Percentiles rank a stretch among this genome's conserved stretches.
Conservation (phyloP, 768 basidiomycete species). For the Panaeolus cyanescens region DNA sequence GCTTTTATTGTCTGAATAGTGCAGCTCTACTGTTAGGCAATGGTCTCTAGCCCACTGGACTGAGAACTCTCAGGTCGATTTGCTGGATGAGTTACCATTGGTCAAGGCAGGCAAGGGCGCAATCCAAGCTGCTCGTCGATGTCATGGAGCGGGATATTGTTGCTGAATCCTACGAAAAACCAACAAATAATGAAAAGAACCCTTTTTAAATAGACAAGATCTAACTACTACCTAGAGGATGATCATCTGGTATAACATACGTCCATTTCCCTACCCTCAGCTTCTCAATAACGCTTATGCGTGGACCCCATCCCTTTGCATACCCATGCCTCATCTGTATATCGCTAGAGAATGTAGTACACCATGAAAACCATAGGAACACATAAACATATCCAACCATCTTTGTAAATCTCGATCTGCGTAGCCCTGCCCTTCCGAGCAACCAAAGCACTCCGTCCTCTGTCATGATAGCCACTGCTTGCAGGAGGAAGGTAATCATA, state of each 20-base stretch:
- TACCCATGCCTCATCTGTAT: neutral
- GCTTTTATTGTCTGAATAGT: too few relatives aligned
- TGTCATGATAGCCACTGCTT: neutral
- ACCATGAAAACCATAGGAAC: neutral
- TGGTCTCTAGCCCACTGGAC: too few relatives aligned
- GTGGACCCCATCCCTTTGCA: neutral
- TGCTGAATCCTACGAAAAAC: too few relatives aligned
- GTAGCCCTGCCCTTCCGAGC: neutral
- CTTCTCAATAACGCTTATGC: constrained; percentile 1
- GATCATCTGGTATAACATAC: neutral
- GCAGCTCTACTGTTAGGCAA: too few relatives aligned
- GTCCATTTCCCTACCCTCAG: constrained; percentile 1
- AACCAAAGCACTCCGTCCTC: neutral
- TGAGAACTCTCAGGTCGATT: too few relatives aligned
- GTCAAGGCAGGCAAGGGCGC: too few relatives aligned
- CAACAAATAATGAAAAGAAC: too few relatives aligned
- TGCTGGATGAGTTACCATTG: too few relatives aligned
- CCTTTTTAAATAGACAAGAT: neutral
- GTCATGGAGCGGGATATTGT: too few relatives aligned
- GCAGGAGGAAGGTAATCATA: neutral
- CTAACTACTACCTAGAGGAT: neutral
- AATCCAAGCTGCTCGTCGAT: too few relatives aligned
- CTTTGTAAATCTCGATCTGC: neutral
- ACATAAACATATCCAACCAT: neutral
- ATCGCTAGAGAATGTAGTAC: neutral